These are phyloP conservation scores for Solanum virginianum DNA, from an alignment of 257 asterid genomes.

Conservation along the genomic window DNA sequence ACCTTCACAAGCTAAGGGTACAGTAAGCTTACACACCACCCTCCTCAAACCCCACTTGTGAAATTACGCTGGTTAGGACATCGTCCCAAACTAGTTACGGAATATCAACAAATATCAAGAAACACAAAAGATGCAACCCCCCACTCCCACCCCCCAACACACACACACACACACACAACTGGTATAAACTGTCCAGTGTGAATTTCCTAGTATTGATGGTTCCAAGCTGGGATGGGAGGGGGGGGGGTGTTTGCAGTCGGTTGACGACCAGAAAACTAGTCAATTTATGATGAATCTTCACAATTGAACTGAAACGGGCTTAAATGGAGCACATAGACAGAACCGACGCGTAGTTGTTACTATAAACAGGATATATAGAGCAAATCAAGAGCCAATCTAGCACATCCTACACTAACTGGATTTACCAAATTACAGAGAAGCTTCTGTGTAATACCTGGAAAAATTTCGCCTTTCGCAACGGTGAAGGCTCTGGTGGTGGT, in stretches of 20 bases:
- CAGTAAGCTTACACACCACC: not conserved
- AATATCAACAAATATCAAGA: not conserved
- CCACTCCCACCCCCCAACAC: too few relatives aligned
- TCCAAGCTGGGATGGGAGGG: not conserved
- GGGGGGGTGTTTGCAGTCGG: not conserved
- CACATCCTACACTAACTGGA: not conserved
- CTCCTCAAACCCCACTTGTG: not conserved
- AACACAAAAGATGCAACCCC: too few relatives aligned
- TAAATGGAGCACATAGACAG: not conserved
- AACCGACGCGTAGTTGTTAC: not conserved
- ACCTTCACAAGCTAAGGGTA: not conserved
- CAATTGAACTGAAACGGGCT: not conserved
- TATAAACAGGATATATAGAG: not conserved
- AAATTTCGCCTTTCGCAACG: conserved; percentile 58
- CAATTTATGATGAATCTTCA: not conserved
- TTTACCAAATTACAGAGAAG: not conserved
- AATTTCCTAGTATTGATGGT: not conserved
- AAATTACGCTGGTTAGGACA: not conserved
- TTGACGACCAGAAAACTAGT: not conserved
- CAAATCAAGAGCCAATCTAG: not conserved
- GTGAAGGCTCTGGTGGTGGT: conserved; percentile 80
- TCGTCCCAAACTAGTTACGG: not conserved
- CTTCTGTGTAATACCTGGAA: conserved; percentile 29
- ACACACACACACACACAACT: too few relatives aligned
- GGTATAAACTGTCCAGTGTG: not conserved